Conservation (phyloP, 2,329 filamentous ascomycete genomes). For the Pezicula radicicola region DNA sequence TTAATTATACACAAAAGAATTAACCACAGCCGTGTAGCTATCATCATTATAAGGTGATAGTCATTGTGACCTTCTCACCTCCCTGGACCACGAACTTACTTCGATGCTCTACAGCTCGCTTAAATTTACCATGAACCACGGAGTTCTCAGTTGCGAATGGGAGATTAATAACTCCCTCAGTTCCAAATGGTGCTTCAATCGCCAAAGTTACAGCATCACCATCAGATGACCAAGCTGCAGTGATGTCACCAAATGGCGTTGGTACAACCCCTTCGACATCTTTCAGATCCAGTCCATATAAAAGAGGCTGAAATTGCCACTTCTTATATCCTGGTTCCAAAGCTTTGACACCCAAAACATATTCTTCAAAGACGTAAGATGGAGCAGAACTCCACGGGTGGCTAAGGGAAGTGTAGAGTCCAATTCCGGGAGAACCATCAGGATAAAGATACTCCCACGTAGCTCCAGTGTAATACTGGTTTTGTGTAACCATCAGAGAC, state of each 20-base stretch:
- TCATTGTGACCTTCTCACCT: not conserved
- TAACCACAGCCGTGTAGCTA: too few relatives aligned
- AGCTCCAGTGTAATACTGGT: slow-evolving; percentile 33
- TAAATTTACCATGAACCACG: not conserved
- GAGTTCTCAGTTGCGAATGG: not conserved
- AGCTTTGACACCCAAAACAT: slow-evolving; percentile 10
- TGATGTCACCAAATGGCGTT: not conserved
- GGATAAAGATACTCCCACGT: slow-evolving; percentile 43
- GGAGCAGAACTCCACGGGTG: slow-evolving; percentile 44
- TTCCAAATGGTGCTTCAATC: not conserved
- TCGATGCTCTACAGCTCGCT: not conserved
- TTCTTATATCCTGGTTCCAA: not conserved
- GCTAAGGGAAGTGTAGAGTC: slow-evolving; percentile 37
- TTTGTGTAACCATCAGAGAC: slow-evolving; percentile 37
- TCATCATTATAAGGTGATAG: not conserved
- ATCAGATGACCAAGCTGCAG: not conserved
- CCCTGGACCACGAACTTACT: not conserved
- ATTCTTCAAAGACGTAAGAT: slow-evolving; percentile 40
- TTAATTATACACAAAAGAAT: too few relatives aligned
- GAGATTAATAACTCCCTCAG: not conserved
- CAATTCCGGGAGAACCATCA: slow-evolving; percentile 35
- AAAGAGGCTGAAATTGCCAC: not conserved
- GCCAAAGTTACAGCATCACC: not conserved
- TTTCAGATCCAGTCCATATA: not conserved
- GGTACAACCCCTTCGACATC: not conserved